phyloP scores from a whole-genome alignment of 1,139 yeast species.

The Suhomyces bolitotheri region DNA sequence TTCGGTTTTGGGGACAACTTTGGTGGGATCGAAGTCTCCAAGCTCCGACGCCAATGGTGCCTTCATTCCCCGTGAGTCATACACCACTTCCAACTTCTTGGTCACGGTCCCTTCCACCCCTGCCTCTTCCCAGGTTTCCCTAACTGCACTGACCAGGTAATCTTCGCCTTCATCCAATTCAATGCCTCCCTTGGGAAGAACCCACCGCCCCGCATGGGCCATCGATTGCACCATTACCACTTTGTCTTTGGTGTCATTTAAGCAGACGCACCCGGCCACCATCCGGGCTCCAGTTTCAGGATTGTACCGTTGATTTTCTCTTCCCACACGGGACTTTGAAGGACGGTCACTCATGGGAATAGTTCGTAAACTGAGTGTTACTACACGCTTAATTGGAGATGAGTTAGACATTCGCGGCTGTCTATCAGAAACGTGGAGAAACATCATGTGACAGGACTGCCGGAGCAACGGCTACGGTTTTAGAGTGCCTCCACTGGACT shows the following conservation, averaged over 20 bases:
- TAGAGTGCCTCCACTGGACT: too few relatives aligned
- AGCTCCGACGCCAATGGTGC: constrained; percentile 48
- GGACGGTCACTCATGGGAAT: constrained; percentile 13
- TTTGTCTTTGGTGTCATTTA: constrained; percentile 55
- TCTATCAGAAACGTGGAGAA: neutral
- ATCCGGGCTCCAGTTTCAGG: constrained; percentile 71
- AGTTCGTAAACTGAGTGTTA: neutral
- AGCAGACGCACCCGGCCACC: constrained; percentile 87
- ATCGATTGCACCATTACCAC: constrained; percentile 79
- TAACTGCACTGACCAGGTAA: constrained; percentile 56
- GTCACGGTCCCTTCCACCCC: constrained; percentile 73
- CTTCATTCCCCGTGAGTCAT: constrained; percentile 67
- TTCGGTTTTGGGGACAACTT: constrained; percentile 64
- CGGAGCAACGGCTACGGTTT: too few relatives aligned
- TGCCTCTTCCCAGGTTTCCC: constrained; percentile 99
- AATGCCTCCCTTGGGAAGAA: constrained; percentile 94
- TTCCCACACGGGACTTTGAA: constrained; percentile 33
- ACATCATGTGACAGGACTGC: constrained; percentile 1
- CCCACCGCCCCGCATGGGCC: constrained; percentile 69
- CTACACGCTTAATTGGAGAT: neutral
- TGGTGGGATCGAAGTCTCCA: constrained; percentile 26
- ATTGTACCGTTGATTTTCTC: constrained; percentile 44
- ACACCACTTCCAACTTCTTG: constrained; percentile 59
- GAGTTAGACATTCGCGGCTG: neutral
- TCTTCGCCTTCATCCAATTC: constrained; percentile 78